Percentiles rank a stretch among this genome's conserved stretches.
Conservation (phyloP, 2,329 filamentous ascomycete genomes). For the Sporothrix humicola region DNA sequence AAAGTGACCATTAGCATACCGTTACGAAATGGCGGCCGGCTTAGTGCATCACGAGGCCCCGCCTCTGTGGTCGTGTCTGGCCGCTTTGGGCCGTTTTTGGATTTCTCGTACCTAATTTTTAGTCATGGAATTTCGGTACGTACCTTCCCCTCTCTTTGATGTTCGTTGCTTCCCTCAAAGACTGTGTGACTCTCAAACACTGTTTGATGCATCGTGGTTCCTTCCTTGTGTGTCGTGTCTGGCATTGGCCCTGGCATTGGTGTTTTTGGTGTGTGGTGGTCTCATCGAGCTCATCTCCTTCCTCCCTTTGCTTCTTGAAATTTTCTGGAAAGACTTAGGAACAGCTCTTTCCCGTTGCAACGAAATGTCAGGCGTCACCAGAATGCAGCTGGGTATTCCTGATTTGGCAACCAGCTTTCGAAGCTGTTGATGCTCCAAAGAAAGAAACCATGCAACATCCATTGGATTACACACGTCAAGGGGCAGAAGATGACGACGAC, state of each 20-base stretch:
- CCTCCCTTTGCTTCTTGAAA: not conserved
- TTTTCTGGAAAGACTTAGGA: not conserved
- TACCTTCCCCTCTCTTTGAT: constrained; percentile 18
- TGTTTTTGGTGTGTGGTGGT: not conserved
- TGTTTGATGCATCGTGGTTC: not conserved
- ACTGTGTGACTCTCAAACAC: too few relatives aligned
- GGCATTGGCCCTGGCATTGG: constrained; percentile 3
- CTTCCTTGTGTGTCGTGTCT: not conserved
- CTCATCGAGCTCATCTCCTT: constrained; percentile 6
- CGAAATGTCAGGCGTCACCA: not conserved
- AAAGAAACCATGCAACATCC: not conserved
- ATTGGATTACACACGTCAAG: constrained; percentile 15
- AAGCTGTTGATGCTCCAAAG: not conserved
- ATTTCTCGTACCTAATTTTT: constrained; percentile 44
- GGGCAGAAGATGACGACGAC: not conserved
- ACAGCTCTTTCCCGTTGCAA: not conserved
- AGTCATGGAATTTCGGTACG: constrained; percentile 40
- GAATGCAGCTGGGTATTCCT: not conserved
- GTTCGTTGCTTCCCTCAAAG: not conserved
- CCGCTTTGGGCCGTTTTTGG: constrained; percentile 38
- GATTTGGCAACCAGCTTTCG: not conserved
- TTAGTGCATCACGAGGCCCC: constrained; percentile 35
- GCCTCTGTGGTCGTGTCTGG: constrained; percentile 27
- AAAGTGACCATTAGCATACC: constrained; percentile 38
- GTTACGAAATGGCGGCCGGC: constrained; percentile 41